Evolutionary conservation across 108 stramenopile species (phyloP).

Genomic region (Nannochloropsis gaditana): DNA sequence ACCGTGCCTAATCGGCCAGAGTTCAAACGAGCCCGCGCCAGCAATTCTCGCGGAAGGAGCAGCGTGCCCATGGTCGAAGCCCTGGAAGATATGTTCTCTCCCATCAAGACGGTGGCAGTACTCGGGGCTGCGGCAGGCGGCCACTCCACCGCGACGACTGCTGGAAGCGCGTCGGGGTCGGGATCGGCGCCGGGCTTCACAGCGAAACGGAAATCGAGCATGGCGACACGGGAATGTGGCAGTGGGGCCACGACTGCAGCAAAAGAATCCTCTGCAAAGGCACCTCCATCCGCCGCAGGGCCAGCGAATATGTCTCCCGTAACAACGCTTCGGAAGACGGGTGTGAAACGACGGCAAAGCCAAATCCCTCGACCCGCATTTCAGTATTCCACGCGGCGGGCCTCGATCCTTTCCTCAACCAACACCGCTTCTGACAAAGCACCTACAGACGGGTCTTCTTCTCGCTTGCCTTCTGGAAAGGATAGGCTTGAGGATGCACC

Average conservation of each 20-base stretch:
- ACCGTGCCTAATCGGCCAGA: background rate
- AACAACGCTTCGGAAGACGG: background rate
- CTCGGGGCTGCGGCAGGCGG: background rate
- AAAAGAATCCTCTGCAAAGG: too few species aligned
- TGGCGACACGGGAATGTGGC: too few species aligned
- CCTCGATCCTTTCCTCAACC: background rate
- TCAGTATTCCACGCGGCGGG: conserved; percentile 4
- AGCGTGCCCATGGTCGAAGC: background rate
- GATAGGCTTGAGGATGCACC: too few species aligned
- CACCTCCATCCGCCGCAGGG: too few species aligned
- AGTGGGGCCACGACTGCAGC: too few species aligned
- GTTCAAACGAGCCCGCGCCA: background rate
- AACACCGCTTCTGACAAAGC: background rate
- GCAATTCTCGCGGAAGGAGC: conserved; percentile 3
- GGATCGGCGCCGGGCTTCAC: too few species aligned
- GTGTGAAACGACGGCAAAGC: background rate
- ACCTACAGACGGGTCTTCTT: too few species aligned
- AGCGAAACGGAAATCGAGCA: too few species aligned
- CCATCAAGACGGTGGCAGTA: background rate
- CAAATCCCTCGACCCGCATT: conserved; percentile 12
- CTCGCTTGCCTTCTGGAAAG: too few species aligned
- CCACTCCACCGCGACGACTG: too few species aligned
- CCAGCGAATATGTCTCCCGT: too few species aligned
- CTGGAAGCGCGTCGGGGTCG: too few species aligned
- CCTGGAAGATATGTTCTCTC: conserved; percentile 5